Percentiles rank a stretch among this genome's conserved stretches.
Conservation (phyloP, 2,329 filamentous ascomycete species). For the Colletotrichum spinosum region DNA sequence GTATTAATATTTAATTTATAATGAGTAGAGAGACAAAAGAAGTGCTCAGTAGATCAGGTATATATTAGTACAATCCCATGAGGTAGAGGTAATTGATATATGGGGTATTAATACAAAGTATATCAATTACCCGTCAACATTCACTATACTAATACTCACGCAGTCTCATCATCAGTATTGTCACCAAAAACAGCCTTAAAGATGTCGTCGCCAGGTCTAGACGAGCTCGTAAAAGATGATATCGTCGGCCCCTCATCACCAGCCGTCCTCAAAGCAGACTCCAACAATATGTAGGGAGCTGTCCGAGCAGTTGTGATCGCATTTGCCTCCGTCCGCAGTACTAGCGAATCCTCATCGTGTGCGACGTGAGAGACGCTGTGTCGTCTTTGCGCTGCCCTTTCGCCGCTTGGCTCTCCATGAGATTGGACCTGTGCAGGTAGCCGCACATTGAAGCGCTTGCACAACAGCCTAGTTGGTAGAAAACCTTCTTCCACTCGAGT, state of each 20-base stretch:
- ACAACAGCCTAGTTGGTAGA: conserved; percentile 85
- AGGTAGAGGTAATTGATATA: too few relatives aligned
- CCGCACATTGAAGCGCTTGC: conserved; percentile 92
- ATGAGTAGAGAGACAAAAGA: too few relatives aligned
- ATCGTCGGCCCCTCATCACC: conserved; percentile 28
- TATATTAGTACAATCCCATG: too few relatives aligned
- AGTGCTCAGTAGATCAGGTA: too few relatives aligned
- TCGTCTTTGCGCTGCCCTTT: neutral
- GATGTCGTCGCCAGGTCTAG: conserved; percentile 54
- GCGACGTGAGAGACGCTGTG: neutral
- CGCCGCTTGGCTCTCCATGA: conserved; percentile 52
- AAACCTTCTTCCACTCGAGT: conserved; percentile 80
- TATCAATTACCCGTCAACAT: too few relatives aligned
- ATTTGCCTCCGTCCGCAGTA: neutral
- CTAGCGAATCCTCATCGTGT: neutral
- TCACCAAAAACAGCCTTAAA: conserved; percentile 96
- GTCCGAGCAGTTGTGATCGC: neutral
- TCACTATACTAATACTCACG: too few relatives aligned
- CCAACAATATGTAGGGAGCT: neutral
- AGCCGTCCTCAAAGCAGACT: conserved; percentile 6
- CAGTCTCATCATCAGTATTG: conserved; percentile 72
- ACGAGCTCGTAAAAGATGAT: neutral
- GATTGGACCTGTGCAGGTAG: conserved; percentile 76
- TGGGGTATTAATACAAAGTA: too few relatives aligned
- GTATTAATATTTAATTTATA: too few relatives aligned